Percentiles rank a stretch among this genome's conserved stretches.
Conservation (phyloP, 228 moss, liverwort and hornwort genomes). For the Sphagnum fallax region DNA sequence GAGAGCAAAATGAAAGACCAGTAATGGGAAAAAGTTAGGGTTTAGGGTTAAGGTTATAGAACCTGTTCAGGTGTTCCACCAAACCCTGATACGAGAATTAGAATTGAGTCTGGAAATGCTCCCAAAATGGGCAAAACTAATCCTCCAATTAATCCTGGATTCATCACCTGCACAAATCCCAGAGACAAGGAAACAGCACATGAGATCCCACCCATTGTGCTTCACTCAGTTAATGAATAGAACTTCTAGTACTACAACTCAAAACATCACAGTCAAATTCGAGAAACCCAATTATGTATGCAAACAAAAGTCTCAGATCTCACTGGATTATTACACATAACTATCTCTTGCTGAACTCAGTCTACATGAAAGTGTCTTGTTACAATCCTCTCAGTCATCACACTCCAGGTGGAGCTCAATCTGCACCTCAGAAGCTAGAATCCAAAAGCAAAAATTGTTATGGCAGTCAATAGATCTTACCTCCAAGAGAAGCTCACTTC, state of each 20-base stretch:
- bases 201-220: neutral
- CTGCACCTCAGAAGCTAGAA: neutral
- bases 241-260: neutral
- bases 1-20: neutral
- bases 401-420: too few relatives aligned
- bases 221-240: neutral
- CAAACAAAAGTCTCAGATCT: neutral
- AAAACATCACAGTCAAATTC: neutral
- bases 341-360: neutral
- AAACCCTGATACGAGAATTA: slow-evolving; percentile 72
- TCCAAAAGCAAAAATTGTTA: neutral
- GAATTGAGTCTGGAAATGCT: slow-evolving; percentile 80
- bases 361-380: too few relatives aligned
- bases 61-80: slow-evolving; percentile 80
- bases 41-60: too few relatives aligned
- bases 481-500: slow-evolving; percentile 95
- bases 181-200: neutral
- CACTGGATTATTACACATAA: neutral
- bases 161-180: slow-evolving; percentile 62
- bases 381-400: too few relatives aligned
- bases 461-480: slow-evolving; percentile 14
- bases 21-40: neutral
- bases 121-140: slow-evolving; percentile 78
- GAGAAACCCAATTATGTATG: neutral
- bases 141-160: slow-evolving; percentile 81